Evolutionary conservation across 2,329 filamentous ascomycete species (phyloP), one percentile per base, ranked within the genome.

Genomic region (Aspergillus brasiliensis): DNA sequence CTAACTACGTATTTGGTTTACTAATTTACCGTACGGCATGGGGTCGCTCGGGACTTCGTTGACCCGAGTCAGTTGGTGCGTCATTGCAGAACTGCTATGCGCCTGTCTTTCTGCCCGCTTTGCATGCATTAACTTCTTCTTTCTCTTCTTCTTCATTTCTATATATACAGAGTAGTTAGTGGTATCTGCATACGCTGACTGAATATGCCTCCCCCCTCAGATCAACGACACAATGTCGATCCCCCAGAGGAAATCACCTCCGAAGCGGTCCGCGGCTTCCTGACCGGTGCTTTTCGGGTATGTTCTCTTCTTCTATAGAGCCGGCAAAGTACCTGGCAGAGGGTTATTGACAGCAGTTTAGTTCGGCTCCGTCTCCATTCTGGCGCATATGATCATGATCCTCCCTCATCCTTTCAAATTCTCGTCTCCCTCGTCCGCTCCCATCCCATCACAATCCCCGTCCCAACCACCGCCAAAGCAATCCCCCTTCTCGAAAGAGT

Each of bases 301-400:
- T 62, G 76, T 71, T 17, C 25, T 56, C 38, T 47, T 27, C 8
- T 11, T 42, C n/a, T 15, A 46, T 8, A 10, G 34, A 5, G 3
- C 21, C 27, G 7, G 2, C 7, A 28, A 8, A 28, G 27, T 28
- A 8, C 2, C 7, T 28, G 27, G 27, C 6, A 8, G 7, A 28
- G 7, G 27, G 27, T 8, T 25, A 51, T 46, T 58, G 42, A 52
- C 44, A 38, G 28, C 19, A 37, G 21, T 58, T 52, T 56, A 78
- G 77, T 81, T 79, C 65, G 78, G 77, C 62, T 76, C 77, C 31
- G 74, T 81, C 59, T 80, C 78, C n/a, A 75, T 81, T 57, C 67
- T 80, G 23, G 74, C 77, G 2, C 79, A 81, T 65, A 73, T 81
- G 71, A 77, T 79, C 58, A 67, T 81, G 61, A 73, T 69, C 55